Evolutionary conservation across 176 grass and related monocot species (phyloP).

Genomic region (Carex parvula): DNA sequence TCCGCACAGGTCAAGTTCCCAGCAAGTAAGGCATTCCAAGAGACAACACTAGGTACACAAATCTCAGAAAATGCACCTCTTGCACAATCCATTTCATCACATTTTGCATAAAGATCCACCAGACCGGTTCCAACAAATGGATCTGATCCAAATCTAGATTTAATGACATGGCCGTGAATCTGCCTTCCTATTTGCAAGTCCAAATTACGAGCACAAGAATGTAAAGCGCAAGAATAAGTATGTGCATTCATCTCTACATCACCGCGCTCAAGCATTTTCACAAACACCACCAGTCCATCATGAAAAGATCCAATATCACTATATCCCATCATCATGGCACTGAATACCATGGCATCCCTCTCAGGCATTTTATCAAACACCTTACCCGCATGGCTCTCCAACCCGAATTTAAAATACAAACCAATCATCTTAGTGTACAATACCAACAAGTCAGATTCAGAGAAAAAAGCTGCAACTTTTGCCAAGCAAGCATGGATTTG

Average conservation of each 20-base stretch:
- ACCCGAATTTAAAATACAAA: constrained; percentile 5
- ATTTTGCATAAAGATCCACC: constrained; percentile 37
- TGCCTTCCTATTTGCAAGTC: constrained; percentile 23
- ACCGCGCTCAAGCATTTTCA: constrained; percentile 24
- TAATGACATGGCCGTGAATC: constrained; percentile 29
- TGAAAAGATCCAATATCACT: constrained; percentile 6
- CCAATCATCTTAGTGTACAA: constrained; percentile 24
- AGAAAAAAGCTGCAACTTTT: not conserved
- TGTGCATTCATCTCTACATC: constrained; percentile 23
- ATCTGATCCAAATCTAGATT: constrained; percentile 24
- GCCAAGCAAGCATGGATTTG: constrained; percentile 34
- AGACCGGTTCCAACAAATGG: constrained; percentile 26
- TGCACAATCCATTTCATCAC: constrained; percentile 16
- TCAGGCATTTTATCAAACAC: constrained; percentile 35
- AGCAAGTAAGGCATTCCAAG: constrained; percentile 38
- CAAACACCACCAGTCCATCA: constrained; percentile 26
- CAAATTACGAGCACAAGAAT: constrained; percentile 15
- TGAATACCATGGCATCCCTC: constrained; percentile 31
- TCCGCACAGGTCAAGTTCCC: constrained; percentile 25
- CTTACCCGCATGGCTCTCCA: constrained; percentile 13
- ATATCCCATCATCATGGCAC: constrained; percentile 27
- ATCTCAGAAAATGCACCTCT: constrained; percentile 28
- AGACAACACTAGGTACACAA: constrained; percentile 38
- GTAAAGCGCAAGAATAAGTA: constrained; percentile 32
- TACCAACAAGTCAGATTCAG: constrained; percentile 15